phyloP scores from a whole-genome alignment of 2,329 filamentous ascomycete species.

The Ceratocystis albifundus region DNA sequence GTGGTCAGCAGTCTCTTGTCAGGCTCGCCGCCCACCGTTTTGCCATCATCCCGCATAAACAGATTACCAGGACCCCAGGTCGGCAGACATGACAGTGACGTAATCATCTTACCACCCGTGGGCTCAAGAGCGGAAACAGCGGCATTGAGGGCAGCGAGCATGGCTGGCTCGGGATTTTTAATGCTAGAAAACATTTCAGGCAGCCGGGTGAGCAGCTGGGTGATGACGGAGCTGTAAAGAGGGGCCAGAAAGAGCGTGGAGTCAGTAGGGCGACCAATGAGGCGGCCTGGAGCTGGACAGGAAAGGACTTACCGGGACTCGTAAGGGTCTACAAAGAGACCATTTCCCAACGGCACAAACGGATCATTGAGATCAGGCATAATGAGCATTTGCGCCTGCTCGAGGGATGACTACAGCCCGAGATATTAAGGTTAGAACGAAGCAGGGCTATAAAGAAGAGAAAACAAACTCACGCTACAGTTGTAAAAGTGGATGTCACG shows the following conservation, averaged over 20 bases:
- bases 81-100: conserved; percentile 74
- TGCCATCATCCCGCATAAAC: conserved; percentile 77
- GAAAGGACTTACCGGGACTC: conserved; percentile 57
- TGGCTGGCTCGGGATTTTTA: conserved; percentile 81
- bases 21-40: conserved; percentile 71
- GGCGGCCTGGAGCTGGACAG: not conserved
- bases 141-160: conserved; percentile 74
- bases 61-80: conserved; percentile 84
- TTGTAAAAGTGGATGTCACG: conserved; percentile 98
- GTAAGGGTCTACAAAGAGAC: conserved; percentile 86
- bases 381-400: conserved; percentile 93
- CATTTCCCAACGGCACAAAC: conserved; percentile 82
- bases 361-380: conserved; percentile 97
- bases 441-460: not conserved
- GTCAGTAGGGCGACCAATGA: not conserved
- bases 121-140: conserved; percentile 70
- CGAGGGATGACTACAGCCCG: conserved; percentile 50
- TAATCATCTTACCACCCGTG: conserved; percentile 87
- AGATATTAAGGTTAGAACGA: conserved; percentile 23
- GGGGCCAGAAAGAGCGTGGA: not conserved
- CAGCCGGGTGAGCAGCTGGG: conserved; percentile 69
- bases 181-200: conserved; percentile 77
- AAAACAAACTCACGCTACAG: conserved; percentile 55
- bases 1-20: conserved; percentile 88
- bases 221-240: conserved; percentile 56